A percentile compares a stretch with the other conserved stretches of the same genome.
phyloP scores from a whole-genome alignment of 2,329 filamentous ascomycete species.

The Aureobasidium sp. region DNA sequence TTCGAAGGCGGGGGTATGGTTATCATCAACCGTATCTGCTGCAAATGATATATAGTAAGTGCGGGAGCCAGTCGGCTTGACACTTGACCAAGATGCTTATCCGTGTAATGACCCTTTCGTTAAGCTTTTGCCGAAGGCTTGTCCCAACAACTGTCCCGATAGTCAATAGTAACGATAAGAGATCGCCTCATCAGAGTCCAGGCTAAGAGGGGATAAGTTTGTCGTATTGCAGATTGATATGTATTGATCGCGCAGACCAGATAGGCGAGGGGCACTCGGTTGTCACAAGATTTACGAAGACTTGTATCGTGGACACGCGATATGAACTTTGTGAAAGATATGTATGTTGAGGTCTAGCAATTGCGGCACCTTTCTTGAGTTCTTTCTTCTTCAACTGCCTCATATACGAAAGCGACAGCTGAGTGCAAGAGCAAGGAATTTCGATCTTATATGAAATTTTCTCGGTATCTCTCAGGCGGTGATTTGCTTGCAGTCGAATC shows the following conservation, averaged over 20 bases:
- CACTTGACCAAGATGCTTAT: not conserved
- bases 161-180: not conserved
- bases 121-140: constrained; percentile 8
- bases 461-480: not conserved
- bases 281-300: not conserved
- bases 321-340: not conserved
- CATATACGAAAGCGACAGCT: not conserved
- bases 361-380: not conserved
- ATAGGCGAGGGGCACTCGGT: not conserved
- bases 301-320: not conserved
- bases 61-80: not conserved
- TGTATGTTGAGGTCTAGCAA: not conserved
- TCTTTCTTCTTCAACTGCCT: not conserved
- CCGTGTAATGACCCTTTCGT: not conserved
- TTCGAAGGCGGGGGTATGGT: not conserved
- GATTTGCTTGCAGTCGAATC: constrained; percentile 1
- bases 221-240: not conserved
- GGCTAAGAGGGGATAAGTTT: not conserved
- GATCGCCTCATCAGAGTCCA: not conserved
- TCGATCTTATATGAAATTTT: not conserved
- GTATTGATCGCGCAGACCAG: not conserved
- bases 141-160: not conserved
- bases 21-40: not conserved
- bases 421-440: not conserved
- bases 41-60: not conserved